A percentile compares a stretch with the other conserved stretches of the same genome.
phyloP scores from a whole-genome alignment of 75 land plant genomes.

The Cryptomeria japonica region DNA sequence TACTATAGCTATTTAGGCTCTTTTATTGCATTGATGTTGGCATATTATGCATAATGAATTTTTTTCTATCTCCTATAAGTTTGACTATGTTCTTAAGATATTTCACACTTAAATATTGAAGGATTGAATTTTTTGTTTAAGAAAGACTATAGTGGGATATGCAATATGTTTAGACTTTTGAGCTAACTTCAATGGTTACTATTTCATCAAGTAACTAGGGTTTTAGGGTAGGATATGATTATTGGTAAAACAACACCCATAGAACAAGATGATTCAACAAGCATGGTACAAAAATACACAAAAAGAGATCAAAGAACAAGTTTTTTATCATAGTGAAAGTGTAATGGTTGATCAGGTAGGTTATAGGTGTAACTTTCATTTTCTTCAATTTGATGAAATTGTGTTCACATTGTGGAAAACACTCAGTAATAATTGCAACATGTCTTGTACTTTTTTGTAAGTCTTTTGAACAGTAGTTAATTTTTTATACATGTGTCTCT shows the following conservation, averaged over 20 bases:
- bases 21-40: too few relatives aligned
- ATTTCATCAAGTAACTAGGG: conserved; percentile 71
- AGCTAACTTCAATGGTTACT: not conserved
- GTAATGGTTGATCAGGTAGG: conserved; percentile 97
- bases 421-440: too few relatives aligned
- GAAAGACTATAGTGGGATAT: not conserved
- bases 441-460: not conserved
- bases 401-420: too few relatives aligned
- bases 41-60: too few relatives aligned
- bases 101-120: not conserved
- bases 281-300: conserved; percentile 79
- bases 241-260: conserved; percentile 96
- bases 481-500: too few relatives aligned
- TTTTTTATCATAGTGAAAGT: conserved; percentile 97
- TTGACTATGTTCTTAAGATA: not conserved
- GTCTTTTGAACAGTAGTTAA: not conserved
- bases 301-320: conserved; percentile 93
- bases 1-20: too few relatives aligned
- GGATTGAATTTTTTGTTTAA: not conserved
- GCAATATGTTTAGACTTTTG: conserved; percentile 1
- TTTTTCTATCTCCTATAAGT: conserved; percentile 95
- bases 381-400: not conserved
- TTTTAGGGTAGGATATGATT: conserved; percentile 95
- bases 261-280: conserved; percentile 83
- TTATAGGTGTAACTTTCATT: not conserved